Evolutionary conservation across 768 basidiomycete genomes (phyloP), one percentile per base, ranked within the genome.

Genomic region (Amanita rubescens): DNA sequence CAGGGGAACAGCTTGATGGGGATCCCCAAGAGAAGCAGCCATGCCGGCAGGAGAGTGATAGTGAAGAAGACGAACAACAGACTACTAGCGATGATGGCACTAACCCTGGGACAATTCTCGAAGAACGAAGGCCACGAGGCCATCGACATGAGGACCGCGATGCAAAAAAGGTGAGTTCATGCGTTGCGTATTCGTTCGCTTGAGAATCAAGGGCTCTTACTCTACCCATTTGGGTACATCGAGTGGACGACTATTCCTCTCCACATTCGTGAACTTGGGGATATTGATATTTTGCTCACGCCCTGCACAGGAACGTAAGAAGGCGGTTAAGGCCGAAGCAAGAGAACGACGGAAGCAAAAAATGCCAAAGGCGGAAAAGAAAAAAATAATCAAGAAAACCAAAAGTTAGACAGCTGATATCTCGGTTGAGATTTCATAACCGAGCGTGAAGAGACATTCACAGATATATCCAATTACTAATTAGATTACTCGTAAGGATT

Each of bases 321-420:
- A 90, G 65, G 83, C 84, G 3, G 81, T 78, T 24, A 97, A 97
- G 66, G 85, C 84, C 52, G 90, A 90, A 67, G 84, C 88, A 35
- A 78, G 85, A 62, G 94, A 96, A 72, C 88, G 80, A 67, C 78
- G 95, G 57, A 91, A 93, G 68, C 76, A 80, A 60, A 98, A 98
- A 73, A 92, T 97, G 77, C 90, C 94, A 43, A 98, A 98, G 65
- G 83, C 87, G 38, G 92, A 95, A 70, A 98, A 97, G 75, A 91
- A 91, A 72, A 79, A 82, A 38, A 80, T 79, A 58, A 77, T 97
- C 60, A 96, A 91, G 61, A 77, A 75, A 62, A 71, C 67, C 45
- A 72, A 65, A 44, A 17, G 19, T 25, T 38, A 39, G 60, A 64
- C 22, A 57, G 60, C 27, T 58, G 33, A 46, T 38, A 32, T 50